Evolutionary conservation across 306 rosid genomes (phyloP), one percentile per base, ranked within the genome.

Genomic region (Casuarina glauca): DNA sequence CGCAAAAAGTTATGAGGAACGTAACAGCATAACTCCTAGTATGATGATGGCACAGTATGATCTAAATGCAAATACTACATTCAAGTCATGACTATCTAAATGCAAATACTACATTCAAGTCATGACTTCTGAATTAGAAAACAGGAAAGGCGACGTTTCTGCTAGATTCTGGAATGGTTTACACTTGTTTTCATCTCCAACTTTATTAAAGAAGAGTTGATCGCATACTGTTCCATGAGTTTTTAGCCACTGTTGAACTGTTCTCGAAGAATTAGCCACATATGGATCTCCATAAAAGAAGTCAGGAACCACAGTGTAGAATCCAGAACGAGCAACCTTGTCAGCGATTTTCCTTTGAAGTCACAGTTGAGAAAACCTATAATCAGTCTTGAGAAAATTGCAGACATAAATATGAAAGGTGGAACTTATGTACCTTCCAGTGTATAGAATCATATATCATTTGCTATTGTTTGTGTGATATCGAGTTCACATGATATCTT

Each of bases 191-290:
- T 15, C 3, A 35, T 38, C 20, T 66, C 42, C 71, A 42, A 42
- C 48, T 41, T 66, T 66, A 66, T 66, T 41, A 39, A 11, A 66
- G 71, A 41, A 42, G 71, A 66, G 71, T 66, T 41, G 71, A 35
- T 26, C 49, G 38, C 71, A 42, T 39, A 66, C 71, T 66, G 71
- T 66, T 66, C 71, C 71, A 66, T 66, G 71, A 66, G 26, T 66
- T 66, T 66, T 66, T 42, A 66, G 42, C 71, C 71, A 66, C 26
- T 66, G 49, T 17, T 9, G 50, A 17, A 66, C 10, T 41, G 71
- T 66, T 20, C 49, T 66, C 1, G 71, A 66, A 41, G 71, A 2
- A n/a, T 66, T 66, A 6, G 19, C 49, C 2, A 66, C 50, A n/a
- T 3, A 66, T 48, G 71, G 71, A 41, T 66, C 71, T 42, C 71